A percentile compares a stretch with the other conserved stretches of the same genome.
phyloP scores from a whole-genome alignment of 345 rosid species.

The Jatropha curcas region DNA sequence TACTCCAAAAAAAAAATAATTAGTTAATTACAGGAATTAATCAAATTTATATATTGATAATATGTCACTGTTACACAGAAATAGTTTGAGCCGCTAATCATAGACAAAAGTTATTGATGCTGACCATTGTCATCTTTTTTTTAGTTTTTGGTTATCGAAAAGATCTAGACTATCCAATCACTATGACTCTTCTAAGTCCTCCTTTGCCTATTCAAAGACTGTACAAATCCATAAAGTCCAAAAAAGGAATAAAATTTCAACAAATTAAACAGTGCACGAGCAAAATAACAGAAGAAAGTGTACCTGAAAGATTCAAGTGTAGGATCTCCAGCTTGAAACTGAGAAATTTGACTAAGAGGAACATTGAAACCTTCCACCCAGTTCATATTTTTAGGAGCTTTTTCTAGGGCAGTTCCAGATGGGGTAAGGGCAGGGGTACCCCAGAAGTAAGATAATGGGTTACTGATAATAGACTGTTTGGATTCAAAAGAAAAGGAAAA shows the following conservation, averaged over 20 bases:
- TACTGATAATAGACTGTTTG: conserved; percentile 32
- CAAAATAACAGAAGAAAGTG: not conserved
- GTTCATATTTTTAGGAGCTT: conserved; percentile 36
- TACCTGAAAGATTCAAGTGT: conserved; percentile 64
- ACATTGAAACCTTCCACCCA: conserved; percentile 74
- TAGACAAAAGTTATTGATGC: conserved; percentile 10
- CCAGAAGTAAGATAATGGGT: conserved; percentile 71
- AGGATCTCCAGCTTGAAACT: conserved; percentile 26
- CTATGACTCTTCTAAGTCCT: not conserved
- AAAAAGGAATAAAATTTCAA: not conserved
- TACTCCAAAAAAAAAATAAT: too few relatives aligned
- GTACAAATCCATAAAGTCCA: not conserved
- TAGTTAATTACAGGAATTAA: not conserved
- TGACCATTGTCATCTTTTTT: conserved; percentile 1
- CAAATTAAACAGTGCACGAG: not conserved
- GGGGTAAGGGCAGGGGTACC: conserved; percentile 70
- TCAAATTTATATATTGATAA: not conserved
- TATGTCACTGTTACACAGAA: not conserved
- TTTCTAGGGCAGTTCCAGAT: conserved; percentile 51
- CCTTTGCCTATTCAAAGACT: conserved; percentile 1
- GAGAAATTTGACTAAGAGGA: conserved; percentile 51
- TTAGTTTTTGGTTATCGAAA: not conserved
- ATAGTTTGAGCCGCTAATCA: not conserved
- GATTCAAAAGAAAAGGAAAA: conserved; percentile 55
- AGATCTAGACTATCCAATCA: conserved; percentile 16